Conservation (phyloP, 306 rosid genomes). For the Carpinus fangiana region DNA sequence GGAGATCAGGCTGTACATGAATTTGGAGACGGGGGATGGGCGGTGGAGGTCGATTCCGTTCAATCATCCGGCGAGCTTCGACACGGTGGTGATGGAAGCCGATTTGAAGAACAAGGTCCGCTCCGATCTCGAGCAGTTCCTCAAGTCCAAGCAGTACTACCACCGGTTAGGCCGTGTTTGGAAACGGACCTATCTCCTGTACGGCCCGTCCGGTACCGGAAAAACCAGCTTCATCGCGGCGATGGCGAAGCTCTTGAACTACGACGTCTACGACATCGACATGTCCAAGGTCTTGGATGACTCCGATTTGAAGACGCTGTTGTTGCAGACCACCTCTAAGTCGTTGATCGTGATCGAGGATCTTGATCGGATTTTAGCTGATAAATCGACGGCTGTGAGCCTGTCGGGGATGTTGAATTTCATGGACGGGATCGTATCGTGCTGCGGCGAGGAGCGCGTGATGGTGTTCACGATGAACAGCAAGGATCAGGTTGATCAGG, state of each 20-base stretch:
- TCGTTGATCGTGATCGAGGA: slow-evolving; percentile 83
- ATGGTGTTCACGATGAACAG: slow-evolving; percentile 78
- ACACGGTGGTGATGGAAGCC: slow-evolving; percentile 65
- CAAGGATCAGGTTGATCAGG: slow-evolving; percentile 54
- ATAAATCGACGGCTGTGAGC: slow-evolving; percentile 43
- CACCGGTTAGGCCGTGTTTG: slow-evolving; percentile 88
- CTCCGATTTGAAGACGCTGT: slow-evolving; percentile 52
- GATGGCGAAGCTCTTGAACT: slow-evolving; percentile 75
- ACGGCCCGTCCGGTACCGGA: slow-evolving; percentile 81
- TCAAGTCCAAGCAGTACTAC: slow-evolving; percentile 81
- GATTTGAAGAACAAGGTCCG: slow-evolving; percentile 71
- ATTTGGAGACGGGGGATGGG: slow-evolving; percentile 27
- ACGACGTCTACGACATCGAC: slow-evolving; percentile 81
- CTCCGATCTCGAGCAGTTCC: slow-evolving; percentile 76
- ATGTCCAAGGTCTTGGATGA: slow-evolving; percentile 55
- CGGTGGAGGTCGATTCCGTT: slow-evolving; percentile 75
- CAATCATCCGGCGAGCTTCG: slow-evolving; percentile 81
- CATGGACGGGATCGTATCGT: slow-evolving; percentile 81
- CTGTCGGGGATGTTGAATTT: slow-evolving; percentile 67
- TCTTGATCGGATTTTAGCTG: slow-evolving; percentile 56
- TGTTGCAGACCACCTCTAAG: slow-evolving; percentile 64
- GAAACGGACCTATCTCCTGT: slow-evolving; percentile 85
- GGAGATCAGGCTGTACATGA: slow-evolving; percentile 56
- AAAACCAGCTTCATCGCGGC: slow-evolving; percentile 86
- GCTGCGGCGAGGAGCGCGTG: slow-evolving; percentile 80